Evolutionary conservation across 2,329 filamentous ascomycete species (phyloP).

Genomic region (Mollisiaceae sp.): DNA sequence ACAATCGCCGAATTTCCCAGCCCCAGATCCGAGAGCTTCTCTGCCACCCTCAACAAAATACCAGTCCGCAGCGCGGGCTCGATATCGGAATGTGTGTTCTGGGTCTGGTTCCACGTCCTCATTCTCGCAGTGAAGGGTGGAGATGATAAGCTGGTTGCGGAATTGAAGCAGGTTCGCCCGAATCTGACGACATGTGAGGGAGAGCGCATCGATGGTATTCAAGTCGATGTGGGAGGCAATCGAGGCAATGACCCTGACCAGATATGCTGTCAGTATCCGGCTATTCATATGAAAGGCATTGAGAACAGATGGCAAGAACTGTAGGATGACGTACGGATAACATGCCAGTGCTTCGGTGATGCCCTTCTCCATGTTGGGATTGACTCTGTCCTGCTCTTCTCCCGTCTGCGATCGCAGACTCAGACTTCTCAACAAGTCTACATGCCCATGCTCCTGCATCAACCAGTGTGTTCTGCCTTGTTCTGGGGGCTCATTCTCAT

Average conservation of each 20-base stretch:
- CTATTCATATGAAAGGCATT: neutral
- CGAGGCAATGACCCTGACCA: conserved; percentile 64
- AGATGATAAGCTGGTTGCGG: conserved; percentile 71
- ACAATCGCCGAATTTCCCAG: conserved; percentile 76
- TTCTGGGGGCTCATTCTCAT: conserved; percentile 41
- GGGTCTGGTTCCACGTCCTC: conserved; percentile 63
- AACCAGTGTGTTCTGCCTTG: conserved; percentile 14
- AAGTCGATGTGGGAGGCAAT: conserved; percentile 82
- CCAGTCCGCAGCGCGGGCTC: conserved; percentile 62
- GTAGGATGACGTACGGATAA: conserved; percentile 64
- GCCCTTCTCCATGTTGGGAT: conserved; percentile 58
- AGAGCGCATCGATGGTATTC: conserved; percentile 83
- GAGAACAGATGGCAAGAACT: conserved; percentile 17
- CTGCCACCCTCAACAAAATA: conserved; percentile 62
- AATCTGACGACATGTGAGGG: conserved; percentile 80
- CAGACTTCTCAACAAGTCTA: conserved; percentile 19
- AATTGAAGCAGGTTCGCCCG: conserved; percentile 80
- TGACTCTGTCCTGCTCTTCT: conserved; percentile 29
- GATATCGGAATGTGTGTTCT: conserved; percentile 61
- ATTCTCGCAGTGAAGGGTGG: conserved; percentile 81
- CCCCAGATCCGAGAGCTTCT: conserved; percentile 52
- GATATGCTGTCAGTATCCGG: neutral
- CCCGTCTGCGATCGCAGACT: conserved; percentile 18
- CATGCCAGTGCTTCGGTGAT: conserved; percentile 68
- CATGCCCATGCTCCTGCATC: conserved; percentile 10